Evolutionary conservation across 331 rosid genomes (phyloP).

Genomic region (Malus hybrid): DNA sequence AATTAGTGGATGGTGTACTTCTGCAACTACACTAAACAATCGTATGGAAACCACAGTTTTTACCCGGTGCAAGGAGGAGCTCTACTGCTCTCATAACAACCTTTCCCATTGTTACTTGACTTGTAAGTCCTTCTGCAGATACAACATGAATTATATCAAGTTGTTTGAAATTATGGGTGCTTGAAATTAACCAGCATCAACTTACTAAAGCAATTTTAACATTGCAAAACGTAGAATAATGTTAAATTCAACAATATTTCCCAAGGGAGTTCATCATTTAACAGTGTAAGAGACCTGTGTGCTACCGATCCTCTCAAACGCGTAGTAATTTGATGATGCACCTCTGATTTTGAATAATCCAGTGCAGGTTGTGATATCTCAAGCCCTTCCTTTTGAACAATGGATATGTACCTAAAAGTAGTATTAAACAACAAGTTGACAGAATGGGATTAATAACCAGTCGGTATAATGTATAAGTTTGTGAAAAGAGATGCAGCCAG

Average conservation of each 20-base stretch:
- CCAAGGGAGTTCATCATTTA: not conserved
- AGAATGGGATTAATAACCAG: too few relatives aligned
- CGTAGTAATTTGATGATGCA: constrained; percentile 85
- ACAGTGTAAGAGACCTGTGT: constrained; percentile 54
- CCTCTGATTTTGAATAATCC: constrained; percentile 56
- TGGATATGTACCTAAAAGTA: constrained; percentile 54
- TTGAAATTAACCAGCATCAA: not conserved
- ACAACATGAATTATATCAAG: not conserved
- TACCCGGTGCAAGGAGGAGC: constrained; percentile 98
- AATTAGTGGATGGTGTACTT: not conserved
- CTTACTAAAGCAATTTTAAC: not conserved
- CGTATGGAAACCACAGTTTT: not conserved
- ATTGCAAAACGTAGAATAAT: too few relatives aligned
- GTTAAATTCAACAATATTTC: not conserved
- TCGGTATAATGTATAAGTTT: not conserved
- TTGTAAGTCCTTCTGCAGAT: constrained; percentile 68
- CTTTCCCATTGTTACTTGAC: constrained; percentile 37
- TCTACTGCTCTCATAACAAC: constrained; percentile 57
- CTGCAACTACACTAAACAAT: not conserved
- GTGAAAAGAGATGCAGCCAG: constrained; percentile 4
- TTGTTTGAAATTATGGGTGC: not conserved
- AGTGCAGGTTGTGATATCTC: constrained; percentile 75
- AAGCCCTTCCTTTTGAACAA: constrained; percentile 21
- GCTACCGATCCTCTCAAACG: constrained; percentile 60
- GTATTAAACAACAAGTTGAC: too few relatives aligned